phyloP scores from a whole-genome alignment of 106 monocot species.

The Dendrobium huoshanense region DNA sequence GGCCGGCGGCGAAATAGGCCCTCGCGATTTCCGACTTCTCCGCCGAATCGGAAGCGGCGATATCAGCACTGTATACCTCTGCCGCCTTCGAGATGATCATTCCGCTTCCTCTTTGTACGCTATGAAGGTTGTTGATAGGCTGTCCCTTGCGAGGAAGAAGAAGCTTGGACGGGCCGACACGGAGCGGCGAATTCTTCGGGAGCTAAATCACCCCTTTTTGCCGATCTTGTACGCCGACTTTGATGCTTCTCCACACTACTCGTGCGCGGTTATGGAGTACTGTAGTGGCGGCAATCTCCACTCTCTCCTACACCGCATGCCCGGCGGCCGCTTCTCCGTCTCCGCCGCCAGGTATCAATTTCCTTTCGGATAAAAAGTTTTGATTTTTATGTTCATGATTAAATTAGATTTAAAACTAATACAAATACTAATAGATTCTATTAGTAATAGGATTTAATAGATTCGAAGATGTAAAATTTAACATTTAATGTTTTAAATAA shows the following conservation, averaged over 20 bases:
- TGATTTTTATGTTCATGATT: too few relatives aligned
- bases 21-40: constrained; percentile 61
- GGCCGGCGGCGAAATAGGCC: constrained; percentile 21
- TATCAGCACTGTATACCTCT: constrained; percentile 80
- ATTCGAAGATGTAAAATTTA: too few relatives aligned
- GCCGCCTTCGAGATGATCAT: constrained; percentile 32
- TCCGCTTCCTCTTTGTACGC: constrained; percentile 33
- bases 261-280: constrained; percentile 83
- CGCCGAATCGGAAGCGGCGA: constrained; percentile 71
- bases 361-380: neutral
- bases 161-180: constrained; percentile 67
- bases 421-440: too few relatives aligned
- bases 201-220: constrained; percentile 74
- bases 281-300: constrained; percentile 92
- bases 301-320: constrained; percentile 70
- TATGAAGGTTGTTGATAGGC: constrained; percentile 87
- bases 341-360: constrained; percentile 31
- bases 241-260: constrained; percentile 55
- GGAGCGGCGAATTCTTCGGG: constrained; percentile 51
- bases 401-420: too few relatives aligned
- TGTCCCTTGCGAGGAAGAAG: constrained; percentile 53
- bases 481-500: too few relatives aligned
- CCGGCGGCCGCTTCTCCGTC: constrained; percentile 52
- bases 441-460: too few relatives aligned
- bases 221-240: constrained; percentile 77